Evolutionary conservation across 2,329 filamentous ascomycete species (phyloP).

Genomic region (Colletotrichum liaoningense): DNA sequence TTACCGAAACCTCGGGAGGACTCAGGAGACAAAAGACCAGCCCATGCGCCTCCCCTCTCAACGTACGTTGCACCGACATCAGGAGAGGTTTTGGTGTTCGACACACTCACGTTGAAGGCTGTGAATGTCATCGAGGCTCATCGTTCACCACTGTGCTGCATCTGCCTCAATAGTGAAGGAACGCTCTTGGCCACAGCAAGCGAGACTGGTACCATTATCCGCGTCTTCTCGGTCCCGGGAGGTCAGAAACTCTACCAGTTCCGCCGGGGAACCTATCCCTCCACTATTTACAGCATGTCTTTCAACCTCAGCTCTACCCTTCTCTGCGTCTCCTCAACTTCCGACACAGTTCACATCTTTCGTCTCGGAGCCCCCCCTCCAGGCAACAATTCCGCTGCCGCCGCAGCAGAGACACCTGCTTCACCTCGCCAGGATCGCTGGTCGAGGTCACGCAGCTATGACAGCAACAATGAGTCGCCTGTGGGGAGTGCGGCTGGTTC

Average conservation of each 20-base stretch:
- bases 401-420: slow-evolving; percentile 49
- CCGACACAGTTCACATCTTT: slow-evolving; percentile 97
- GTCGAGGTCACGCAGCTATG: slow-evolving; percentile 64
- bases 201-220: slow-evolving; percentile 96
- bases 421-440: slow-evolving; percentile 63
- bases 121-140: slow-evolving; percentile 97
- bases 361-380: slow-evolving; percentile 71
- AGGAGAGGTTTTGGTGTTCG: slow-evolving; percentile 93
- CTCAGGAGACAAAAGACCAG: slow-evolving; percentile 68
- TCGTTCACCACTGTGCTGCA: slow-evolving; percentile 88
- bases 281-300: slow-evolving; percentile 97
- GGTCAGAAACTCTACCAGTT: slow-evolving; percentile 97
- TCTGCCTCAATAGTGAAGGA: slow-evolving; percentile 92
- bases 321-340: slow-evolving; percentile 94
- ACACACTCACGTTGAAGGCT: slow-evolving; percentile 88
- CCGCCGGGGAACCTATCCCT: slow-evolving; percentile 92
- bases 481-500: slow-evolving; percentile 53
- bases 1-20: slow-evolving; percentile 80
- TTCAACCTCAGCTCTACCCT: slow-evolving; percentile 96
- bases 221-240: slow-evolving; percentile 91
- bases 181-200: slow-evolving; percentile 93
- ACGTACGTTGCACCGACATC: slow-evolving; percentile 86
- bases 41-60: slow-evolving; percentile 85
- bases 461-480: slow-evolving; percentile 66
- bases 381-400: slow-evolving; percentile 45